Evolutionary conservation across 2,329 filamentous ascomycete species (phyloP).

Genomic region (Phyllosticta citribraziliensis): DNA sequence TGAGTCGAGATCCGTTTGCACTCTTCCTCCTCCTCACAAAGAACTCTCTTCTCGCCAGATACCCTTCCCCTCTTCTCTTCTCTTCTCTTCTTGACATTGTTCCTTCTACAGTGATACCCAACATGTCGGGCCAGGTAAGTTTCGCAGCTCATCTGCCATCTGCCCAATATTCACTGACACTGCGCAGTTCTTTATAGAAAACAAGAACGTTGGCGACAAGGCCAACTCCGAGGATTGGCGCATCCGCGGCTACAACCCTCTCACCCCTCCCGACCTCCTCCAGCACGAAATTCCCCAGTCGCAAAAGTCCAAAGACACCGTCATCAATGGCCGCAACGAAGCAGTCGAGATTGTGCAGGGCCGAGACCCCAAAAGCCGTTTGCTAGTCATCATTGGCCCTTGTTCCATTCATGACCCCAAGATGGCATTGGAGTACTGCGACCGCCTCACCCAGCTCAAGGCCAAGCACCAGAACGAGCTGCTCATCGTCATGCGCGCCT

Average conservation of each 20-base stretch:
- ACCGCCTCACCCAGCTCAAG: conserved; percentile 68
- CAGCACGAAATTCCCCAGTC: conserved; percentile 76
- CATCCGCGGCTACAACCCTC: conserved; percentile 76
- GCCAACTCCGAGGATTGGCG: conserved; percentile 42
- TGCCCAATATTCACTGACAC: not conserved
- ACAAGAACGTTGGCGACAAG: conserved; percentile 40
- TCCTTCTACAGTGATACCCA: not conserved
- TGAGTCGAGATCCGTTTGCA: not conserved
- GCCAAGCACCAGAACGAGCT: conserved; percentile 84
- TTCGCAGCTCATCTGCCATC: not conserved
- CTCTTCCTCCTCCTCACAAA: not conserved
- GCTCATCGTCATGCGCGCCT: conserved; percentile 92
- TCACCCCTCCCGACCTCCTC: conserved; percentile 87
- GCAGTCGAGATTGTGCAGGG: conserved; percentile 52
- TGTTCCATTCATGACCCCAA: conserved; percentile 96
- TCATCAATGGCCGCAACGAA: conserved; percentile 50
- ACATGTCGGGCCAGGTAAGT: conserved; percentile 6
- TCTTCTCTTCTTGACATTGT: not conserved
- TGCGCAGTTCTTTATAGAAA: conserved; percentile 40
- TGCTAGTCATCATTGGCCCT: conserved; percentile 79
- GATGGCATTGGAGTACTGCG: conserved; percentile 87
- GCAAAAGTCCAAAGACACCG: conserved; percentile 42
- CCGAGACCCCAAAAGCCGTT: conserved; percentile 44
- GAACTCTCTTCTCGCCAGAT: not conserved
- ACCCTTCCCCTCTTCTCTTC: not conserved